A percentile compares a stretch with the other conserved stretches of the same genome.
These are phyloP conservation scores for Metschnikowia aberdeeniae DNA, from an alignment of 805 yeast genomes.

Conservation along the genomic window DNA sequence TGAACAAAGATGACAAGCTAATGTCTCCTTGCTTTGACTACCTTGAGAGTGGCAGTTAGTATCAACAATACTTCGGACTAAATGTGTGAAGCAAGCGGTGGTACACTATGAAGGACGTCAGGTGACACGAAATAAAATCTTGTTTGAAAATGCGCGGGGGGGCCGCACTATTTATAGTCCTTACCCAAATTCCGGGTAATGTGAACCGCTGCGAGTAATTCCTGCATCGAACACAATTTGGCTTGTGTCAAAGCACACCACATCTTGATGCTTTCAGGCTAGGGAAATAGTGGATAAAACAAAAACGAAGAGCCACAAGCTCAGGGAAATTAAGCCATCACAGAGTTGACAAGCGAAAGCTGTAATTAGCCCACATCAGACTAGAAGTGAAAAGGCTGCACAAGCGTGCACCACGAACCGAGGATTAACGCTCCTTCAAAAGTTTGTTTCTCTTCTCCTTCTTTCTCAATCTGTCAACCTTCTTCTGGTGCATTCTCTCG, in stretches of 20 bases:
- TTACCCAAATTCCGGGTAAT: slow-evolving; percentile 22
- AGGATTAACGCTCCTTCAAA: slow-evolving; percentile 72
- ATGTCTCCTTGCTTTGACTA: slow-evolving; percentile 33
- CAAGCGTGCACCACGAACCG: neutral
- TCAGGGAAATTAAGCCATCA: too few relatives aligned
- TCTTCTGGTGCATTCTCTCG: slow-evolving; percentile 85
- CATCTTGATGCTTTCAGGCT: neutral
- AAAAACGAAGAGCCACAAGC: too few relatives aligned
- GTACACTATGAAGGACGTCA: slow-evolving; percentile 16
- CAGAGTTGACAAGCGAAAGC: too few relatives aligned
- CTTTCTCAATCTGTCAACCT: slow-evolving; percentile 82
- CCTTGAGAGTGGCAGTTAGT: slow-evolving; percentile 1
- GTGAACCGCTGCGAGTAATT: neutral
- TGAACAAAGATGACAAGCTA: slow-evolving; percentile 35
- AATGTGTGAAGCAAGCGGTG: slow-evolving; percentile 6
- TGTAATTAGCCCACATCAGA: neutral
- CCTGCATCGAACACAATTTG: neutral
- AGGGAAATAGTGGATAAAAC: neutral
- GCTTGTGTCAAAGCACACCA: neutral
- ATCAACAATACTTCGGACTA: slow-evolving; percentile 11
- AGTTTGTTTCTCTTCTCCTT: slow-evolving; percentile 93
- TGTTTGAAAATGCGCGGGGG: slow-evolving; percentile 11
- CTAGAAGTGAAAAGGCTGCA: neutral
- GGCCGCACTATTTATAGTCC: slow-evolving; percentile 23
- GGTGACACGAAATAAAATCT: slow-evolving; percentile 13